Conservation (phyloP, 495 filamentous ascomycete genomes). For the Lasiosphaeris hirsuta region DNA sequence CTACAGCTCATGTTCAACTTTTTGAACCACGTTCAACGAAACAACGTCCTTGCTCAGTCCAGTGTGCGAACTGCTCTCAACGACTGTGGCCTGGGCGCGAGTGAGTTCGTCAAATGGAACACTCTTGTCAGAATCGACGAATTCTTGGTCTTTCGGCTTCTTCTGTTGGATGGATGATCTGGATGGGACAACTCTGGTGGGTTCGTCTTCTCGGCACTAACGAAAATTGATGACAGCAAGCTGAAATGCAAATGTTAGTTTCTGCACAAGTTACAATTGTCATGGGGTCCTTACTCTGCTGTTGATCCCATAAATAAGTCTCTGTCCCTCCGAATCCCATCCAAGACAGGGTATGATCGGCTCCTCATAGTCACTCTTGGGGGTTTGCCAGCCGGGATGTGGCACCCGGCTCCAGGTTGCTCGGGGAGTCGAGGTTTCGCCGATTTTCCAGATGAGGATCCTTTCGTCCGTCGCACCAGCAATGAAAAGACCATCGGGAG, state of each 20-base stretch:
- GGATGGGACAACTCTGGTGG: background rate
- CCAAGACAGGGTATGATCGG: constrained; percentile 55
- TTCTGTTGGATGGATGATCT: background rate
- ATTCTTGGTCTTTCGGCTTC: too few relatives aligned
- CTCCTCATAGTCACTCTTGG: constrained; percentile 45
- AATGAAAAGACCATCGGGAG: constrained; percentile 68
- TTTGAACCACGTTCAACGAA: too few relatives aligned
- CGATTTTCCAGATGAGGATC: constrained; percentile 70
- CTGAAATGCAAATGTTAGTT: constrained; percentile 18
- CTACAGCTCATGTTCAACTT: too few relatives aligned
- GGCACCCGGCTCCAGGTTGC: constrained; percentile 57
- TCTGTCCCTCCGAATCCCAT: constrained; percentile 75
- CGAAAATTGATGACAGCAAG: constrained; percentile 49
- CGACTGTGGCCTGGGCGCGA: too few relatives aligned
- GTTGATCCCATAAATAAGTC: constrained; percentile 68
- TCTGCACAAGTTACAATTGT: constrained; percentile 10
- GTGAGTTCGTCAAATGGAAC: too few relatives aligned
- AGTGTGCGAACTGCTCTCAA: too few relatives aligned
- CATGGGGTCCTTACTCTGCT: constrained; percentile 55
- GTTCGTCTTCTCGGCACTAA: constrained; percentile 16
- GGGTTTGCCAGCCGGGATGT: constrained; percentile 50
- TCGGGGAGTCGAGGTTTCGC: constrained; percentile 59
- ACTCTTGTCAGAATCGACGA: too few relatives aligned
- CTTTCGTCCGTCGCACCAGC: constrained; percentile 63
- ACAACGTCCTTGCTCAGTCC: too few relatives aligned